phyloP scores from a whole-genome alignment of 768 basidiomycete genomes.

The Mycena rosella region DNA sequence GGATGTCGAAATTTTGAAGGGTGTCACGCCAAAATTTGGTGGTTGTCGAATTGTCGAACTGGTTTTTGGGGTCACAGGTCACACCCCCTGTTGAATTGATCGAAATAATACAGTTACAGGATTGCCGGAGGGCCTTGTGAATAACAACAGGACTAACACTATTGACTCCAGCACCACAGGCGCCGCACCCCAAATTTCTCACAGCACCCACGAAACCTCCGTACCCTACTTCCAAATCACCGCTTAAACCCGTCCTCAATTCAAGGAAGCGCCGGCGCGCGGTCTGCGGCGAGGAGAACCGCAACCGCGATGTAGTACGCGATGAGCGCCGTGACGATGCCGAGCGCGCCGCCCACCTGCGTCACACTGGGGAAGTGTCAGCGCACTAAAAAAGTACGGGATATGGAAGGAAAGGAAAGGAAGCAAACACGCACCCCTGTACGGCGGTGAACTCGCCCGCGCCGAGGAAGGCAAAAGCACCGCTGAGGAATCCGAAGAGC shows the following conservation, averaged over 20 bases:
- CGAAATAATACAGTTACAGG: too few species aligned
- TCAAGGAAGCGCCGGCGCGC: conserved; percentile 39
- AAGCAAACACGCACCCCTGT: conserved; percentile 32
- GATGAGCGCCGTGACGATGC: conserved; percentile 44
- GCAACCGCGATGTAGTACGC: conserved; percentile 46
- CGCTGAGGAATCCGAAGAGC: conserved; percentile 38
- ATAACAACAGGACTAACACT: background rate
- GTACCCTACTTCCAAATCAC: conserved; percentile 8
- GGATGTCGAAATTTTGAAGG: too few species aligned
- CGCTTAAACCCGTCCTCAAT: conserved; percentile 39
- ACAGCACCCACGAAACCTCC: conserved; percentile 14
- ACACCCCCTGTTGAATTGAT: too few species aligned
- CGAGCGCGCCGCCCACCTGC: conserved; percentile 45
- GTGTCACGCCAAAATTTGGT: too few species aligned
- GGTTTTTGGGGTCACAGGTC: too few species aligned
- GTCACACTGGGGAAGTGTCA: conserved; percentile 34
- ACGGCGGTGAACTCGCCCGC: conserved; percentile 39
- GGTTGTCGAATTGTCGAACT: too few species aligned
- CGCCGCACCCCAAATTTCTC: conserved; percentile 10
- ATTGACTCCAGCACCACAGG: conserved; percentile 2
- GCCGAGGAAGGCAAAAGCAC: conserved; percentile 36
- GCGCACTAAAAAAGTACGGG: conserved; percentile 14
- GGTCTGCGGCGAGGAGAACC: conserved; percentile 44
- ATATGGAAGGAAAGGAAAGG: conserved; percentile 18
- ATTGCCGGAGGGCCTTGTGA: too few species aligned